Evolutionary conservation across 768 basidiomycete genomes (phyloP).

Genomic region (Imleria badia): DNA sequence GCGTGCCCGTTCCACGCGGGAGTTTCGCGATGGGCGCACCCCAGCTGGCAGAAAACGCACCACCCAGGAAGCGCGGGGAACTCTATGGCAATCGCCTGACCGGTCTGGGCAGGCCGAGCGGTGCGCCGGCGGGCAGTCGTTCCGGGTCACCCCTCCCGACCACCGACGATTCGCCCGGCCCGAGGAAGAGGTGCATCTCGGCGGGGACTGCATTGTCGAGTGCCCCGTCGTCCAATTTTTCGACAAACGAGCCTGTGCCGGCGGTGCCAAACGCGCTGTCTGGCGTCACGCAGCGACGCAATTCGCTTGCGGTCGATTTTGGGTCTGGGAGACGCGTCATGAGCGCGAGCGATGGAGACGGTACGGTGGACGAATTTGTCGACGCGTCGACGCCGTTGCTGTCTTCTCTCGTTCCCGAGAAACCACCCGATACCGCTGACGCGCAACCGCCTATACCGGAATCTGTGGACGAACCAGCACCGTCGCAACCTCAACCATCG

Average conservation of each 20-base stretch:
- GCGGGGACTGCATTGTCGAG: conserved; percentile 24
- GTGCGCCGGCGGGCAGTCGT: conserved; percentile 12
- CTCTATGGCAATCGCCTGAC: conserved; percentile 73
- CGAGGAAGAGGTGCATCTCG: conserved; percentile 32
- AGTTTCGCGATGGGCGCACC: conserved; percentile 71
- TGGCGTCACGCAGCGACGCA: conserved; percentile 19
- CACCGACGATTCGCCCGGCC: conserved; percentile 16
- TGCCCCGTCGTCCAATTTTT: conserved; percentile 5
- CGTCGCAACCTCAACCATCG: not conserved
- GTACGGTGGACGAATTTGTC: not conserved
- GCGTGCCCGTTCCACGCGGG: conserved; percentile 70
- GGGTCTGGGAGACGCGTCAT: conserved; percentile 20
- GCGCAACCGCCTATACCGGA: not conserved
- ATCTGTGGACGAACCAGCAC: not conserved
- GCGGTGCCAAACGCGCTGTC: conserved; percentile 18
- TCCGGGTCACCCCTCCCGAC: conserved; percentile 17
- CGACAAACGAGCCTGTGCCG: conserved; percentile 25
- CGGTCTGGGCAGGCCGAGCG: conserved; percentile 26
- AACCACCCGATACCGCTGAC: no score
- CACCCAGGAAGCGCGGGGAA: conserved; percentile 56
- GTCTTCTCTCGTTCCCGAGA: conserved; percentile 7
- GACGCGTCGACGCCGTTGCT: conserved; percentile 5
- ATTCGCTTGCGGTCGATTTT: conserved; percentile 30
- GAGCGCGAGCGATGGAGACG: conserved; percentile 14
- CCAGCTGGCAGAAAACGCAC: conserved; percentile 46